A percentile compares a stretch with the other conserved stretches of the same genome.
Evolutionary conservation across 2,329 filamentous ascomycete species (phyloP).

Genomic region (Huntiella omanensis): DNA sequence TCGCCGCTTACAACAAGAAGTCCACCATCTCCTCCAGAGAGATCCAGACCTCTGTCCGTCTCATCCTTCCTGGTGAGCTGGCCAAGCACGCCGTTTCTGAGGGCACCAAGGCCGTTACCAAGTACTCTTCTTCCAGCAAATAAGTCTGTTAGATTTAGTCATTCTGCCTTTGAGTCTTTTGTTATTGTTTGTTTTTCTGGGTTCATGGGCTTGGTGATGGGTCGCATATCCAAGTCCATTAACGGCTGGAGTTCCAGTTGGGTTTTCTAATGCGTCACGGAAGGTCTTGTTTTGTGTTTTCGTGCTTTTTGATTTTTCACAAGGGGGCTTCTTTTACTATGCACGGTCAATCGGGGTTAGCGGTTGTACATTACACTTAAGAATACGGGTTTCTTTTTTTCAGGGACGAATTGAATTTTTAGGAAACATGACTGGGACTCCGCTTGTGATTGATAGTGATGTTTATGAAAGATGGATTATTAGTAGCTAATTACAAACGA

Average conservation of each 20-base stretch:
- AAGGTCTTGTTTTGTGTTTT: constrained; percentile 35
- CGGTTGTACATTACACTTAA: constrained; percentile 53
- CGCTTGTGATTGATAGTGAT: no score
- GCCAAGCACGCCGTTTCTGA: constrained; percentile 99
- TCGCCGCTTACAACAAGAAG: constrained; percentile 99
- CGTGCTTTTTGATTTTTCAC: constrained; percentile 23
- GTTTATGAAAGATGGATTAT: background rate
- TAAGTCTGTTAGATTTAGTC: constrained; percentile 31
- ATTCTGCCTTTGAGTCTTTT: constrained; percentile 25
- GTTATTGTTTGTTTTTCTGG: constrained; percentile 38
- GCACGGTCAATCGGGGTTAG: constrained; percentile 50
- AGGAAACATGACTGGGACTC: constrained; percentile 17
- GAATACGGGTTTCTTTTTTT: constrained; percentile 34
- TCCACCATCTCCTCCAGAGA: constrained; percentile 98
- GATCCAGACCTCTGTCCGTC: constrained; percentile 94
- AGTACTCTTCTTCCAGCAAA: constrained; percentile 99
- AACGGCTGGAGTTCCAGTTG: constrained; percentile 22
- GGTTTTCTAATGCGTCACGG: constrained; percentile 57
- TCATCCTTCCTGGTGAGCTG: constrained; percentile 95
- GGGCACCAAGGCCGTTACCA: constrained; percentile 99
- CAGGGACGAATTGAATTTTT: constrained; percentile 39
- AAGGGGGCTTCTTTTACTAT: constrained; percentile 37
- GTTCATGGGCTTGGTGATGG: constrained; percentile 32
- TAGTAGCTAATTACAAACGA: background rate
- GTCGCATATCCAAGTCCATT: constrained; percentile 22